Base-by-base conservation (phyloP, 2,329 filamentous ascomycete species). In the Scleromitrula shiraiana region DNA sequence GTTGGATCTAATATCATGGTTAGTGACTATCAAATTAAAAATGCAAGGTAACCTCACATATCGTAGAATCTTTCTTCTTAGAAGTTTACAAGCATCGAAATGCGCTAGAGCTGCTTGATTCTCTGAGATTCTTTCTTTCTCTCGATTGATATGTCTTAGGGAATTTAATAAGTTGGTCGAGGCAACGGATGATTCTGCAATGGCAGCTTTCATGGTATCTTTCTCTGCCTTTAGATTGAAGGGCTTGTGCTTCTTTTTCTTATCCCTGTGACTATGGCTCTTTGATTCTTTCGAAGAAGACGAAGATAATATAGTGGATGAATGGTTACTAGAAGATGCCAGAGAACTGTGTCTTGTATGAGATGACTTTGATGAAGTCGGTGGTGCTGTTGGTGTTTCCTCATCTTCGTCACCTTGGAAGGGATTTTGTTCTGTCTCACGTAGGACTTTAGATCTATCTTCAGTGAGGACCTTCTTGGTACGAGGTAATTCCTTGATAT, bases 201-300 rank as follows among this genome's bases (percentile, higher is more conserved):
- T 89, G n/a, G 83, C 80, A 53, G 83, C 80, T 56, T 95, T 83
- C 71, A 98, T 89, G 51, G 85, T 76, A 0, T 86, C 85, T 65
- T 91, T 91, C 65, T 97, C 93, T 32, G 80, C 83, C 58, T 94
- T 87, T 0, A 97, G 73, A 62, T 85, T 88, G 71, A 97, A 96
- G 35, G 70, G 66, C 62, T 80, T 78, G 54, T 74, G 80, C 58
- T 78, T 78, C 55, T 73, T 71, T 53, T 73, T 70, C 44, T 73
- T 68, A n/a, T 69, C 67, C 56, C 69, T 70, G 52, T 68, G 66
- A 39, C 61, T 60, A 33, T 60, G 51, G n/a, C 69, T 68, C 57
- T 64, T 62, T 3, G 58, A 53, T 54, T 64, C 70, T 10, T 73
- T 68, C 38, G 56, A 52, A 30, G 54, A 57, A 30, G 54, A 57